Evolutionary conservation across 225 moss, liverwort and hornwort genomes (phyloP).

Genomic region (Bryum argenteum): DNA sequence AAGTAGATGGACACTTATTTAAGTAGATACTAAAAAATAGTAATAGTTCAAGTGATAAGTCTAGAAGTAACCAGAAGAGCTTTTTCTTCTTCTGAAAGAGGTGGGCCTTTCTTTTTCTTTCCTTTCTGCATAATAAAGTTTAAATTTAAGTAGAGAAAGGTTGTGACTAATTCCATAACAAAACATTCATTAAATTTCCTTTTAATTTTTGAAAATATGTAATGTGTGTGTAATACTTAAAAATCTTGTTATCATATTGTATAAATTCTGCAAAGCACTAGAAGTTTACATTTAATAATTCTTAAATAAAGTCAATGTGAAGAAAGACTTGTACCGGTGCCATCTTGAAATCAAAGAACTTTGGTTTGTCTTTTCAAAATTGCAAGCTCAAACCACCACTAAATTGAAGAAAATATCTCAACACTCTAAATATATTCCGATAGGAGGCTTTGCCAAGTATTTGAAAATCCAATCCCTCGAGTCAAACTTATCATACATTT

Average conservation of each 20-base stretch:
- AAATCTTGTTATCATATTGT: too few relatives aligned
- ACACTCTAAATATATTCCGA: too few relatives aligned
- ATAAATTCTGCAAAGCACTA: too few relatives aligned
- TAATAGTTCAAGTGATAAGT: neutral
- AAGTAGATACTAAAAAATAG: neutral
- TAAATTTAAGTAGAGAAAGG: neutral
- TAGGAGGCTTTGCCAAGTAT: too few relatives aligned
- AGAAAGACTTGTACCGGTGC: neutral
- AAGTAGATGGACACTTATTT: too few relatives aligned
- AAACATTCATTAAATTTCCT: too few relatives aligned
- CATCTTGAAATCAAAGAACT: conserved; percentile 19
- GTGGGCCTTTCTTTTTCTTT: conserved; percentile 7
- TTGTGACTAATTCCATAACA: neutral
- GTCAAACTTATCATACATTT: too few relatives aligned
- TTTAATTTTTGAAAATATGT: too few relatives aligned
- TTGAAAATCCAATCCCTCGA: too few relatives aligned
- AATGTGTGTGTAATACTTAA: too few relatives aligned
- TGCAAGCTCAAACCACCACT: neutral
- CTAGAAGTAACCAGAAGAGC: conserved; percentile 33
- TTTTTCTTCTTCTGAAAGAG: conserved; percentile 39
- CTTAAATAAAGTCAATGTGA: neutral
- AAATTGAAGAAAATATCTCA: neutral
- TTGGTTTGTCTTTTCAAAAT: neutral
- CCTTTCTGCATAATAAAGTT: neutral
- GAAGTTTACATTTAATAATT: neutral